Evolutionary conservation across 176 grass and related monocot species (phyloP), one percentile per base, ranked within the genome.

Genomic region (Phragmites australis): DNA sequence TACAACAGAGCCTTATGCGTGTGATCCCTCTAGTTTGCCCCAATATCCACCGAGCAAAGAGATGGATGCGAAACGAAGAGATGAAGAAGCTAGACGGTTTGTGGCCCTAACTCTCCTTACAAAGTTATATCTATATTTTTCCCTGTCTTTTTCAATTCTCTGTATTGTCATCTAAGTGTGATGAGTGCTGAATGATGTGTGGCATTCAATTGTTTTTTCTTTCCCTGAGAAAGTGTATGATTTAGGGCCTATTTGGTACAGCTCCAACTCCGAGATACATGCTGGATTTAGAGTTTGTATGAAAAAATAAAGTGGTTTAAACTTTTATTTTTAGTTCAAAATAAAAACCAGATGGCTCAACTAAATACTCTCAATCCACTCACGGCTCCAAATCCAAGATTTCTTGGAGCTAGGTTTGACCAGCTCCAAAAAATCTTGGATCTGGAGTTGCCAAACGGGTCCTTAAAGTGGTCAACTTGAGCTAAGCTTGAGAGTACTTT

Each of bases 41-140:
- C 89, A 94, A 61, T 94, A 94, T 54, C 86, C 92, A 40, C 92
- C 92, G 42, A 91, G 92, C 86, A 94, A 94, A 80, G 92, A 94
- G 79, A 91, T 94, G 79, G 92, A 94, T 56, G 92, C 92, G 48
- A 94, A 94, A 89, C 74, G 79, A 72, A 86, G 92, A 79, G 92
- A 94, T 43, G 92, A 94, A 87, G 89, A 94, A 89, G 89, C 92
- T 68, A 94, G 92, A 91, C 89, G 92, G 92, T 94, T 78, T 52
- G 88, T 86, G 11, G 30, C 32, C 42, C 50, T 37, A 67, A 63
- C 45, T n/a, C 19, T 60, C 31, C 2, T 87, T 18, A 18, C 8
- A 82, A 21, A 73, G 10, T 60, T 79, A 1, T 74, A 48, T 73
- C 41, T 59, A 41, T 19, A 9, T 85, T 71, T 82, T 34, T 2